phyloP scores from a whole-genome alignment of 179 eudicot species.

The Sideroxylon spinosum region DNA sequence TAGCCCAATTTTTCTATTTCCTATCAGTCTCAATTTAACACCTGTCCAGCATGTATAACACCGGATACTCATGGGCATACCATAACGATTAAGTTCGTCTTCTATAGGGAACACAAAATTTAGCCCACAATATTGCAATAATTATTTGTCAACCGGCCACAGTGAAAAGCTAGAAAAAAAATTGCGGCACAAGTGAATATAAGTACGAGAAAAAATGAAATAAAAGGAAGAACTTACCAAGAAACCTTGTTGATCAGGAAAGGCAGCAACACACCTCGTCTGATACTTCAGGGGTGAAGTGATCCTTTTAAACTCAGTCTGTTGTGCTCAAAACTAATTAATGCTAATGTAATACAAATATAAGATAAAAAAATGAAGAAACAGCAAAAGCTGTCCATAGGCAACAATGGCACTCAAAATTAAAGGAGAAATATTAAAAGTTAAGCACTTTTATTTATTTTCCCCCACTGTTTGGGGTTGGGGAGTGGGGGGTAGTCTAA shows the following conservation, averaged over 20 bases:
- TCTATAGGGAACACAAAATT: too few species aligned
- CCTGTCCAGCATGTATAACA: neutral
- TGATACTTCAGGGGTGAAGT: constrained; percentile 82
- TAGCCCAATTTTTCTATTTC: neutral
- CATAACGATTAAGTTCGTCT: neutral
- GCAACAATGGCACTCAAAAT: neutral
- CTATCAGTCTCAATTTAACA: neutral
- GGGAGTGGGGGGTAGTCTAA: too few species aligned
- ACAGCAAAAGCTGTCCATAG: neutral
- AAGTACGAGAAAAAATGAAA: neutral
- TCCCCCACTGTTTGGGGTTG: too few species aligned
- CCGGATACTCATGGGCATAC: neutral
- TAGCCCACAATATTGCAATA: neutral
- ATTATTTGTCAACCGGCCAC: neutral
- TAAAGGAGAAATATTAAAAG: neutral
- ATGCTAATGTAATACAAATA: constrained; percentile 12
- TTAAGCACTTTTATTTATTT: too few species aligned
- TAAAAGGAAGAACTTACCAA: constrained; percentile 43
- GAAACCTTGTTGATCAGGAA: constrained; percentile 94
- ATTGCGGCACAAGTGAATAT: neutral
- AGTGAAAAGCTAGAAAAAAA: neutral
- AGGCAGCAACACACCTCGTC: constrained; percentile 90
- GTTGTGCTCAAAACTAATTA: constrained; percentile 19
- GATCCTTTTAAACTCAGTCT: constrained; percentile 83
- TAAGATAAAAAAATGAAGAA: too few species aligned